These are phyloP conservation scores for Chenopodium formosanum DNA, from an alignment of 148 eudicot species.

Conservation along the genomic window DNA sequence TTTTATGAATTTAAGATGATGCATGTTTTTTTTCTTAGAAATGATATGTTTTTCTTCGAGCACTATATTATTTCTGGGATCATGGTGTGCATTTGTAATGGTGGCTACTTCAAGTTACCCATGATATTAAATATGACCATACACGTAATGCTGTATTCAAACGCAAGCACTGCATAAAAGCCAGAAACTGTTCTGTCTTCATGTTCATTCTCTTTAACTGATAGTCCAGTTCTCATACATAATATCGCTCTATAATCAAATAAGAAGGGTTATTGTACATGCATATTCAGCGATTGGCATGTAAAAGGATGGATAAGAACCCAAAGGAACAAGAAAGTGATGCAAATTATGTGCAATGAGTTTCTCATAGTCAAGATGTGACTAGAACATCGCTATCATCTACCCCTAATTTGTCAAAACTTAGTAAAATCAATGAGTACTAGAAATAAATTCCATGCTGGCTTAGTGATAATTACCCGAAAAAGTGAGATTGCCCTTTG, in stretches of 20 bases:
- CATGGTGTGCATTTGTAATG: neutral
- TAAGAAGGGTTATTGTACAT: neutral
- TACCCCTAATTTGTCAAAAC: neutral
- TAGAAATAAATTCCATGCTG: neutral
- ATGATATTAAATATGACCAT: neutral
- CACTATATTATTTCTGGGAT: too few species aligned
- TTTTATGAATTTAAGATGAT: too few species aligned
- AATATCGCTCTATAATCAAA: too few species aligned
- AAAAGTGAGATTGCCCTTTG: conserved; percentile 96
- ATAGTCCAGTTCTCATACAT: neutral
- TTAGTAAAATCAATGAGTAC: neutral
- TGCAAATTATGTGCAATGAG: neutral
- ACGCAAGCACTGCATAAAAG: neutral
- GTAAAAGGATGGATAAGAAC: neutral
- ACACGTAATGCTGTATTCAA: neutral
- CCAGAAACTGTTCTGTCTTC: neutral
- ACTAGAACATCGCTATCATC: neutral
- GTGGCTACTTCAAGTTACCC: neutral
- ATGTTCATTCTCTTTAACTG: neutral
- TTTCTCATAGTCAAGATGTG: neutral
- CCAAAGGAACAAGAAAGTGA: neutral
- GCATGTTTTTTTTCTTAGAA: too few species aligned
- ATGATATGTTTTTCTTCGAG: too few species aligned
- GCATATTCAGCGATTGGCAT: neutral
- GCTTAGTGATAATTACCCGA: conserved; percentile 49